Evolutionary conservation across 2,329 filamentous ascomycete species (phyloP).

Genomic region (Colletotrichum sp.): DNA sequence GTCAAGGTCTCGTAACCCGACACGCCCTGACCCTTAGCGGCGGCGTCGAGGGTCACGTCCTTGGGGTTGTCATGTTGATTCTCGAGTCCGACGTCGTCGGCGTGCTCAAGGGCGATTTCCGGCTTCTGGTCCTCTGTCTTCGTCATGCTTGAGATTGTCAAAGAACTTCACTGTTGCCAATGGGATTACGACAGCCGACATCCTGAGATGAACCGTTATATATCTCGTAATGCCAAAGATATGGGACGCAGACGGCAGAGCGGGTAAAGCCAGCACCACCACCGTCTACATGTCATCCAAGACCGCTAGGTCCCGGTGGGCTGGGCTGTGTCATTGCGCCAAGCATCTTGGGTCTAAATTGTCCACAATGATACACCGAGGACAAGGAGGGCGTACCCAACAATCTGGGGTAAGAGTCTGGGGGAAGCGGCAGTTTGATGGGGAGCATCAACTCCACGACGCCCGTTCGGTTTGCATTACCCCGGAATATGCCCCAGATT

Average conservation of each 20-base stretch:
- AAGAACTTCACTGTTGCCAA: neutral
- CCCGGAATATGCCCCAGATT: neutral
- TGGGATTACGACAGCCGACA: too few species aligned
- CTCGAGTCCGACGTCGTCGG: neutral
- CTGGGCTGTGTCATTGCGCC: neutral
- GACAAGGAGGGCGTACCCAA: neutral
- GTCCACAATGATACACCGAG: neutral
- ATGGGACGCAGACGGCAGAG: neutral
- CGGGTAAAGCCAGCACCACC: neutral
- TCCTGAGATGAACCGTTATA: neutral
- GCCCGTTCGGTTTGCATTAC: neutral
- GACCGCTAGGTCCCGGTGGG: neutral
- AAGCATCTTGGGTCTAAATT: neutral
- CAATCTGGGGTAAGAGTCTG: neutral
- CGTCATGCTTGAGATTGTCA: neutral
- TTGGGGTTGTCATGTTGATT: neutral
- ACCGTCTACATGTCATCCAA: neutral
- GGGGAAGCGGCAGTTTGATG: neutral
- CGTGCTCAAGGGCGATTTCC: neutral
- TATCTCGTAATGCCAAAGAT: neutral
- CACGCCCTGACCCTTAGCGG: slow-evolving; percentile 27
- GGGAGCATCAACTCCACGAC: neutral
- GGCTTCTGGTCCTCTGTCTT: neutral
- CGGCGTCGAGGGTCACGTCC: slow-evolving; percentile 22
- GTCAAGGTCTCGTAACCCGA: slow-evolving; percentile 31